Percentiles rank a stretch among this genome's conserved stretches.
phyloP scores from a whole-genome alignment of 192 early-diverging fungal species.

The Coemansia sp. region DNA sequence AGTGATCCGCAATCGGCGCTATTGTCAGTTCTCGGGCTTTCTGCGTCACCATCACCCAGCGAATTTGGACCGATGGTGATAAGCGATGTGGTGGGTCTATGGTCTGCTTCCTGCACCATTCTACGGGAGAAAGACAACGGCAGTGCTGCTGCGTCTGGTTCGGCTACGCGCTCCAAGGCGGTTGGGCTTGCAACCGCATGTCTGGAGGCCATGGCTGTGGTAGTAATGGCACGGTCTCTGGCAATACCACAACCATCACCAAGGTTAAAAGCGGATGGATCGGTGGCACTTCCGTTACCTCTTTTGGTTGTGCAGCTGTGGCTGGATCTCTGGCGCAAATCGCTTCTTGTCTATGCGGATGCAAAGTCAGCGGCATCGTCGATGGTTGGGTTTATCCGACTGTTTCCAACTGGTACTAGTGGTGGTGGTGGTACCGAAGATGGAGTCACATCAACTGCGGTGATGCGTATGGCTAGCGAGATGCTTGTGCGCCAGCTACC shows the following conservation, averaged over 20 bases:
- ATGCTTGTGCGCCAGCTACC: conserved; percentile 18
- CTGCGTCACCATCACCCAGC: neutral
- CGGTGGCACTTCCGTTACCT: too few species aligned
- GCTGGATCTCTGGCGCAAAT: conserved; percentile 33
- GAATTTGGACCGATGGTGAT: conserved; percentile 17
- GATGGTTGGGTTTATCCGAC: conserved; percentile 7
- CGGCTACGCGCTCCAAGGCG: neutral
- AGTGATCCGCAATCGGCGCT: too few species aligned
- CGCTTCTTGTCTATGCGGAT: neutral
- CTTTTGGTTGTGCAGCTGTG: conserved; percentile 7
- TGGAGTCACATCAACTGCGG: neutral
- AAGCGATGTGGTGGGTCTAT: conserved; percentile 15
- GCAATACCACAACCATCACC: neutral
- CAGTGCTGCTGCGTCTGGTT: neutral
- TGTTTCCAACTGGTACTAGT: neutral
- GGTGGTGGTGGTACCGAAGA: too few species aligned
- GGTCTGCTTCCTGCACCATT: neutral
- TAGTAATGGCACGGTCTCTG: neutral
- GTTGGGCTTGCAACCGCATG: neutral
- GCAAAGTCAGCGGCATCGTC: neutral
- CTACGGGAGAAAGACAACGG: neutral
- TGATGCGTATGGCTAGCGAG: conserved; percentile 7
- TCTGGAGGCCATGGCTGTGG: neutral
- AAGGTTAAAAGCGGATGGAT: neutral
- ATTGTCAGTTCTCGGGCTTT: too few species aligned